Evolutionary conservation across 2,329 filamentous ascomycete genomes (phyloP).

Genomic region (Pyricularia grisea): DNA sequence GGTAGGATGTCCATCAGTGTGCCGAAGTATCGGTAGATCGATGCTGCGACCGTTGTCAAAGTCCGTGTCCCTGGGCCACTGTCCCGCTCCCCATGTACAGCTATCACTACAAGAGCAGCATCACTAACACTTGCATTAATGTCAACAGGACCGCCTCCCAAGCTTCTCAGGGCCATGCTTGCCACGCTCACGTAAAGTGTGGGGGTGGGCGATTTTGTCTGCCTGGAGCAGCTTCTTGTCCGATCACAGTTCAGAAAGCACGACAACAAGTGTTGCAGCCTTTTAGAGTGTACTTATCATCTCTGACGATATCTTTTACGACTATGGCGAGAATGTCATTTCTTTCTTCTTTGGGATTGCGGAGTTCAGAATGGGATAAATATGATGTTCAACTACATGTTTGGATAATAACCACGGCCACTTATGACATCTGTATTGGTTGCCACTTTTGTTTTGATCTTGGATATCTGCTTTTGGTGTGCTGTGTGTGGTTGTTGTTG

Average conservation of each 20-base stretch:
- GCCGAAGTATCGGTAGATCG: constrained; percentile 52
- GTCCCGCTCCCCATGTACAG: neutral
- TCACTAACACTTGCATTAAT: neutral
- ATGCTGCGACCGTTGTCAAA: neutral
- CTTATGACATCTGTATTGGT: neutral
- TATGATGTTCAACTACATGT: neutral
- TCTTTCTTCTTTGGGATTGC: neutral
- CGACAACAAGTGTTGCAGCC: neutral
- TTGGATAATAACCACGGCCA: neutral
- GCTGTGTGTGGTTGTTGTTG: too few relatives aligned
- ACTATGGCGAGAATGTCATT: neutral
- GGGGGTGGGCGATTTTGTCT: neutral
- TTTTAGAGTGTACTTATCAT: neutral
- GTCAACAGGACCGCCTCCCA: neutral
- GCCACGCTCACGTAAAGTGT: neutral
- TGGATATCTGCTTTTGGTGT: neutral
- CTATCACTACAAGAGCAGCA: neutral
- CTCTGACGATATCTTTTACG: neutral
- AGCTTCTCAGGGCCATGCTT: constrained; percentile 1
- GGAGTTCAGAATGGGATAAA: neutral
- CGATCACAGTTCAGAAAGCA: neutral
- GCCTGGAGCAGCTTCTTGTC: neutral
- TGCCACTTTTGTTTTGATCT: neutral
- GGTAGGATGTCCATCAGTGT: constrained; percentile 88
- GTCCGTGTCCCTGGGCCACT: neutral